These are phyloP conservation scores for Simplicillium sp. DNA, from an alignment of 2,329 filamentous ascomycete genomes.

Conservation along the genomic window DNA sequence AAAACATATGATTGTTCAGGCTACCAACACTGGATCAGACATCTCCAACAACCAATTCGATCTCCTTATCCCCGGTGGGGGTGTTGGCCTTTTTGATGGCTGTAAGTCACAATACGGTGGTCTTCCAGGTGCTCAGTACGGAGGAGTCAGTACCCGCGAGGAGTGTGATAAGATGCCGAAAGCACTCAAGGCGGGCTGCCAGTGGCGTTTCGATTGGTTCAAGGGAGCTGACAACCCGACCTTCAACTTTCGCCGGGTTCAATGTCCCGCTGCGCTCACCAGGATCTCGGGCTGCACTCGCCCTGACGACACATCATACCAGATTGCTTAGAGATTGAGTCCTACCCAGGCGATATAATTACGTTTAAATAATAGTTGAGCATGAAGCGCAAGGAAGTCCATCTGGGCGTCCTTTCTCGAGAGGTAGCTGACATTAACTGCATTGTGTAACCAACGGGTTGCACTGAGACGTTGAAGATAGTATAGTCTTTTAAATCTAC, in stretches of 20 bases:
- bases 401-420: no score
- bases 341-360: no score
- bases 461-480: no score
- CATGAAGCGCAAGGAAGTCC: no score
- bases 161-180: conserved; percentile 44
- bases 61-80: conserved; percentile 45
- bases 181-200: conserved; percentile 45
- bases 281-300: conserved; percentile 26
- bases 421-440: no score
- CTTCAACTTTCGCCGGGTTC: conserved; percentile 45
- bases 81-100: conserved; percentile 43
- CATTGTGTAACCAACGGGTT: no score
- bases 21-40: conserved; percentile 53
- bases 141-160: conserved; percentile 39
- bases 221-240: conserved; percentile 45
- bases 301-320: conserved; percentile 20
- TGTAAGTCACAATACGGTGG: conserved; percentile 38
- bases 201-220: conserved; percentile 59
- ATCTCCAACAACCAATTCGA: conserved; percentile 50
- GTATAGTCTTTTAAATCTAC: no score
- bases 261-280: conserved; percentile 41
- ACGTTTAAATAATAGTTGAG: no score
- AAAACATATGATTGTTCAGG: conserved; percentile 56
- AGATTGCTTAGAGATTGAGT: no score
- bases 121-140: conserved; percentile 41